Evolutionary conservation across 2,329 filamentous ascomycete genomes (phyloP).

Genomic region (Blumeria graminis): DNA sequence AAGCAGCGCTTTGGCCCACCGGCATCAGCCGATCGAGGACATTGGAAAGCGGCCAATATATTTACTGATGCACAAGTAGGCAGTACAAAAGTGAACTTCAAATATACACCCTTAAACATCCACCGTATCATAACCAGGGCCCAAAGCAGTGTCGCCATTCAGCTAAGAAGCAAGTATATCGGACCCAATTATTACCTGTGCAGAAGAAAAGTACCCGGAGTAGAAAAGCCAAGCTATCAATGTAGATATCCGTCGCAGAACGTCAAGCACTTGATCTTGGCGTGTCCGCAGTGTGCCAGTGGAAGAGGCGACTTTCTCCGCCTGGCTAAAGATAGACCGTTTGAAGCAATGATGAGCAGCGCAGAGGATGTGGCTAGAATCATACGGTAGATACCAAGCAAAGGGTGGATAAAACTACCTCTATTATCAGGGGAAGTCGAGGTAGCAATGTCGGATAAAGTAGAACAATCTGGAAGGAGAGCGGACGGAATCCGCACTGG

Average conservation of each 20-base stretch:
- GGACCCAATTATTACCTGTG: neutral
- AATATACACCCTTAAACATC: neutral
- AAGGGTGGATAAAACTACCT: neutral
- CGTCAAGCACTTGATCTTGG: neutral
- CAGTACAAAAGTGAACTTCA: neutral
- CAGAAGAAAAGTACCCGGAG: neutral
- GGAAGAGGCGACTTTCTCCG: neutral
- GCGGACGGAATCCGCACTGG: no score
- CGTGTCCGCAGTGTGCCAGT: neutral
- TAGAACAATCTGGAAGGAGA: no score
- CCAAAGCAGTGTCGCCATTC: neutral
- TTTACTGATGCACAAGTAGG: neutral
- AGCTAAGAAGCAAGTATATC: neutral
- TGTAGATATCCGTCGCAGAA: neutral
- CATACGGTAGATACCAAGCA: neutral
- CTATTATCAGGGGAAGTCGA: neutral
- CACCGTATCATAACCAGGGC: neutral
- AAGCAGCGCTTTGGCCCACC: neutral
- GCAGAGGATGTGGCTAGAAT: neutral
- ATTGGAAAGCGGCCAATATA: neutral
- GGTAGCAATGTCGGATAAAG: neutral
- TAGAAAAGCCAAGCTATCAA: neutral
- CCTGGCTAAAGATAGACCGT: neutral
- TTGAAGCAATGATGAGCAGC: neutral
- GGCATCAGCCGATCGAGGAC: neutral